phyloP scores from a whole-genome alignment of 169 alveolate species.

The Babesia ovis region DNA sequence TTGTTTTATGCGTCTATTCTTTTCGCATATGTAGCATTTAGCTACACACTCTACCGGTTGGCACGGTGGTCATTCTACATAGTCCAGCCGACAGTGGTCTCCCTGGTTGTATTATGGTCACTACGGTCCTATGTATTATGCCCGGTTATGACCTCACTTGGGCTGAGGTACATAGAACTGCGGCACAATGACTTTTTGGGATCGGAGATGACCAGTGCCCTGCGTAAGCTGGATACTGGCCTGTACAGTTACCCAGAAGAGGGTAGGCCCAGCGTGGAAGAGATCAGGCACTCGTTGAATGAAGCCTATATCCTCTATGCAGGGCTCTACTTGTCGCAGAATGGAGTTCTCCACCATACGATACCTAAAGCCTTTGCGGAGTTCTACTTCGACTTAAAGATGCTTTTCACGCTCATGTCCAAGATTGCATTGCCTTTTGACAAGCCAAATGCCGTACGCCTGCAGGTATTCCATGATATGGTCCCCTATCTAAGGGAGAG shows the following conservation, averaged over 20 bases:
- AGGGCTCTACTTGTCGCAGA: conserved; percentile 34
- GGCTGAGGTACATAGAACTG: conserved; percentile 2
- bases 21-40: not conserved
- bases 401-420: conserved; percentile 6
- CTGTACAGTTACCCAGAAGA: not conserved
- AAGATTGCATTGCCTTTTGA: conserved; percentile 1
- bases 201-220: not conserved
- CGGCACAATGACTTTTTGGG: not conserved
- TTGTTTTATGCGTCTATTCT: not conserved
- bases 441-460: conserved; percentile 12
- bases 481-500: not conserved
- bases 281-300: conserved; percentile 12
- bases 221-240: not conserved
- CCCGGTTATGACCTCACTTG: conserved; percentile 9
- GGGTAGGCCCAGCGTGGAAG: not conserved
- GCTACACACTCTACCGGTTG: not conserved
- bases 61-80: not conserved
- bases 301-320: conserved; percentile 31
- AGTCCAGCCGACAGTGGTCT: not conserved
- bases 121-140: not conserved
- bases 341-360: not conserved
- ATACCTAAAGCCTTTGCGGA: not conserved
- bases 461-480: conserved; percentile 27
- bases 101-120: not conserved
- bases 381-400: conserved; percentile 26